A percentile compares a stretch with the other conserved stretches of the same genome.
These are phyloP conservation scores for Colletotrichum limetticola DNA, from an alignment of 2,329 filamentous ascomycete genomes.

Conservation along the genomic window DNA sequence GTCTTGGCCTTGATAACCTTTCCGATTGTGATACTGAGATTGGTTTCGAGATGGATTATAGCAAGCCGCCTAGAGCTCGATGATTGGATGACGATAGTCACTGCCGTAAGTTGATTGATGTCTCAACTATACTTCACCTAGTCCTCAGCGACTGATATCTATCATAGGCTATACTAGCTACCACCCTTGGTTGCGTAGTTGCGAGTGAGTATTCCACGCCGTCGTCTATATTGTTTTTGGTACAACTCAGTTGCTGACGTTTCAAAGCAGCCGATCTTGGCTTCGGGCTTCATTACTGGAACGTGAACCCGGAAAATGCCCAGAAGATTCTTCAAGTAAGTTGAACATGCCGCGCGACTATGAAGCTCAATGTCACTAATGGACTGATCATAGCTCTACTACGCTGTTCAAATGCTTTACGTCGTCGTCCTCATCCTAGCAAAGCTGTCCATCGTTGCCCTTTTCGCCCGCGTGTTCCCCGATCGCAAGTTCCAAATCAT, in stretches of 20 bases:
- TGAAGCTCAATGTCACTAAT: not conserved
- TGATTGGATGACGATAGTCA: constrained; percentile 22
- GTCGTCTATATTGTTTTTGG: fast-evolving
- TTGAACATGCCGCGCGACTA: too few species aligned
- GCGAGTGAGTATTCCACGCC: not conserved
- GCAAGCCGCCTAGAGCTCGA: constrained; percentile 11
- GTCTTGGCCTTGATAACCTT: constrained; percentile 14
- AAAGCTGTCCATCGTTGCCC: constrained; percentile 39
- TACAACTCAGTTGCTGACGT: not conserved
- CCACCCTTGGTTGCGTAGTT: constrained; percentile 11
- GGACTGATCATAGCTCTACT: constrained; percentile 26
- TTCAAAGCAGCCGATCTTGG: constrained; percentile 11
- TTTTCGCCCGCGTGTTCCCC: constrained; percentile 38
- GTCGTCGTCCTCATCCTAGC: constrained; percentile 37
- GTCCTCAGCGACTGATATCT: not conserved
- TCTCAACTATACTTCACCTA: too few species aligned
- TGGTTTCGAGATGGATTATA: not conserved
- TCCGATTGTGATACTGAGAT: constrained; percentile 14
- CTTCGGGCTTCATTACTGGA: constrained; percentile 40
- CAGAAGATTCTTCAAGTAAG: constrained; percentile 23
- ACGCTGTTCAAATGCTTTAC: constrained; percentile 38
- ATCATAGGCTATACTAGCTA: not conserved
- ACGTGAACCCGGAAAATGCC: constrained; percentile 32
- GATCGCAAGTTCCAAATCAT: constrained; percentile 31
- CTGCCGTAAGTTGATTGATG: not conserved